Evolutionary conservation across 164 flowering plant genomes (phyloP).

Genomic region (Aristolochia contorta): DNA sequence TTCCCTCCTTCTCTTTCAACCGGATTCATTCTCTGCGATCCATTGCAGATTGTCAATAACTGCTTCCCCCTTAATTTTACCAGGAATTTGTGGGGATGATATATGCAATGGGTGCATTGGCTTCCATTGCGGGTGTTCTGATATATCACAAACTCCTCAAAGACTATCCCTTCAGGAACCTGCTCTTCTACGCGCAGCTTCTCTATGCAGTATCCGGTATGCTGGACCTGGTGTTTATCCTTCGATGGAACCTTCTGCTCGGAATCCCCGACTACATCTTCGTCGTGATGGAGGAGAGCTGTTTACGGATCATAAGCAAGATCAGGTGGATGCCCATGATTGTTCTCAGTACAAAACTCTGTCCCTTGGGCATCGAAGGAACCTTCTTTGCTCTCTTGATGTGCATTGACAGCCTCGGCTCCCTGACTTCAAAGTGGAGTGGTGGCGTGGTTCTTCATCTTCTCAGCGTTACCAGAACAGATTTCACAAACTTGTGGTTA

Average conservation of each 20-base stretch:
- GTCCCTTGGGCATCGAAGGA: conserved; percentile 22
- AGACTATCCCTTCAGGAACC: conserved; percentile 41
- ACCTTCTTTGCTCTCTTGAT: conserved; percentile 73
- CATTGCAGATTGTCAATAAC: no score
- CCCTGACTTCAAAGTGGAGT: conserved; percentile 41
- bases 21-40: no score
- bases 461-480: conserved; percentile 51
- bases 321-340: conserved; percentile 75
- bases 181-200: conserved; percentile 53
- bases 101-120: conserved; percentile 63
- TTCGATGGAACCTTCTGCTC: conserved; percentile 47
- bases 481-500: conserved; percentile 56
- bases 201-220: conserved; percentile 44
- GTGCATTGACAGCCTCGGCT: conserved; percentile 67
- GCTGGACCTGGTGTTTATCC: conserved; percentile 56
- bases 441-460: conserved; percentile 58
- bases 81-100: conserved; percentile 70
- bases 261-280: conserved; percentile 61
- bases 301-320: conserved; percentile 26
- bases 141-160: conserved; percentile 57
- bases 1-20: background rate
- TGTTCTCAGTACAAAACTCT: conserved; percentile 50
- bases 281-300: conserved; percentile 44
- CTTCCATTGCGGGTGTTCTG: conserved; percentile 51
- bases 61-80: background rate